Evolutionary conservation across 2,329 filamentous ascomycete genomes (phyloP).

Genomic region (Cercospora beticola): DNA sequence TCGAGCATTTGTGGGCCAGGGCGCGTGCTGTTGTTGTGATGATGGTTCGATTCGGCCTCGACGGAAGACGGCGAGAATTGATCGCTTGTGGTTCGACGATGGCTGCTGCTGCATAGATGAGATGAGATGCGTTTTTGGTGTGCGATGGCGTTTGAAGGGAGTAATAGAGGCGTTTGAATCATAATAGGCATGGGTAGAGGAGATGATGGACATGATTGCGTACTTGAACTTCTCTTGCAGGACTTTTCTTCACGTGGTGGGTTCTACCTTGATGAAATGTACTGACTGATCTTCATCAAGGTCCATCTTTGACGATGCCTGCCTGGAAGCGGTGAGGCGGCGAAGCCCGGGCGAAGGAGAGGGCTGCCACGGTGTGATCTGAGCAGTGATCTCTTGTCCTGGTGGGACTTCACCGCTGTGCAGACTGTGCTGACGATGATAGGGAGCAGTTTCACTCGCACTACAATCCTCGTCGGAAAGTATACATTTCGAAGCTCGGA

Average conservation of each 20-base stretch:
- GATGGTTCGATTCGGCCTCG: not conserved
- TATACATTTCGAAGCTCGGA: not conserved
- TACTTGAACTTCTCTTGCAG: not conserved
- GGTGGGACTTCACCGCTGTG: not conserved
- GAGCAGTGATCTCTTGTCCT: not conserved
- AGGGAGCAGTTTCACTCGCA: not conserved
- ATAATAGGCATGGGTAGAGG: slow-evolving; percentile 2
- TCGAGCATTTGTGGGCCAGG: not conserved
- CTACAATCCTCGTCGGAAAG: not conserved
- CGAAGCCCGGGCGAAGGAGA: not conserved
- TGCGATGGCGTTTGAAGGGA: slow-evolving; percentile 2
- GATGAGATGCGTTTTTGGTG: not conserved
- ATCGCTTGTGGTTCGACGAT: not conserved
- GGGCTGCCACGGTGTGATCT: not conserved
- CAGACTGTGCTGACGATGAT: not conserved
- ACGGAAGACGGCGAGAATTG: not conserved
- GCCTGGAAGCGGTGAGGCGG: not conserved
- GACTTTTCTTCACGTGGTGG: not conserved
- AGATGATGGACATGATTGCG: not conserved
- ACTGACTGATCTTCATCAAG: not conserved
- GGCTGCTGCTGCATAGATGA: slow-evolving; percentile 5
- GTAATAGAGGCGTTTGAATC: not conserved
- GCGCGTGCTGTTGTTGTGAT: not conserved
- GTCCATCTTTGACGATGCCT: not conserved
- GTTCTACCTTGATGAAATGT: not conserved